A percentile compares a stretch with the other conserved stretches of the same genome.
These are phyloP conservation scores for Lentinus brumalis DNA, from an alignment of 768 basidiomycete genomes.

Conservation along the genomic window DNA sequence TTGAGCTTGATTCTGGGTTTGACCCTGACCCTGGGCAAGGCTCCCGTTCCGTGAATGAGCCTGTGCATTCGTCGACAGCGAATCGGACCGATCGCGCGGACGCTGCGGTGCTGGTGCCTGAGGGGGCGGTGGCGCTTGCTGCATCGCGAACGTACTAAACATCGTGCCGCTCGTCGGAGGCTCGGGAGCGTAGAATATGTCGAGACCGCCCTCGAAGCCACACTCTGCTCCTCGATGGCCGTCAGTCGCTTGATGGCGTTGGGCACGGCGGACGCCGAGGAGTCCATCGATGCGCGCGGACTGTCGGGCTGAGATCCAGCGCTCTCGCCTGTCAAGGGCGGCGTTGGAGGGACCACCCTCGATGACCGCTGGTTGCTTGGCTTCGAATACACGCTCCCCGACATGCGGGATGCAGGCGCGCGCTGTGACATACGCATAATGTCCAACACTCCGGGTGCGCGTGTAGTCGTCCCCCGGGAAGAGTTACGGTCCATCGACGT, in stretches of 20 bases:
- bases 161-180: slow-evolving; percentile 18
- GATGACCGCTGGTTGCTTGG: slow-evolving; percentile 2
- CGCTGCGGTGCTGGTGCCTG: background rate
- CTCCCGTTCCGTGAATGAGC: slow-evolving; percentile 6
- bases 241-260: slow-evolving; percentile 13
- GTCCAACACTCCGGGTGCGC: slow-evolving; percentile 14
- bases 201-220: slow-evolving; percentile 14
- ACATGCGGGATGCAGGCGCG: slow-evolving; percentile 4
- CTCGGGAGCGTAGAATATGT: slow-evolving; percentile 13
- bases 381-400: slow-evolving; percentile 11
- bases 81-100: slow-evolving; percentile 5
- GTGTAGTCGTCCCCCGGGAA: background rate
- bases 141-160: slow-evolving; percentile 9
- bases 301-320: slow-evolving; percentile 6
- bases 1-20: slow-evolving; percentile 6
- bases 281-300: background rate
- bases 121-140: background rate
- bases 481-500: slow-evolving; percentile 5
- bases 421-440: slow-evolving; percentile 17
- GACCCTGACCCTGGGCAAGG: background rate
- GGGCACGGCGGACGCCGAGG: background rate
- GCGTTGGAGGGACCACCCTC: slow-evolving; percentile 15
- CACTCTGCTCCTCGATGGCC: slow-evolving; percentile 16
- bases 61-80: background rate
- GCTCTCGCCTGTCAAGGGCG: slow-evolving; percentile 18